A percentile compares a stretch with the other conserved stretches of the same genome.
Evolutionary conservation across 371 early-diverging fungal genomes (phyloP).

Genomic region (Zopfochytrium polystomum): DNA sequence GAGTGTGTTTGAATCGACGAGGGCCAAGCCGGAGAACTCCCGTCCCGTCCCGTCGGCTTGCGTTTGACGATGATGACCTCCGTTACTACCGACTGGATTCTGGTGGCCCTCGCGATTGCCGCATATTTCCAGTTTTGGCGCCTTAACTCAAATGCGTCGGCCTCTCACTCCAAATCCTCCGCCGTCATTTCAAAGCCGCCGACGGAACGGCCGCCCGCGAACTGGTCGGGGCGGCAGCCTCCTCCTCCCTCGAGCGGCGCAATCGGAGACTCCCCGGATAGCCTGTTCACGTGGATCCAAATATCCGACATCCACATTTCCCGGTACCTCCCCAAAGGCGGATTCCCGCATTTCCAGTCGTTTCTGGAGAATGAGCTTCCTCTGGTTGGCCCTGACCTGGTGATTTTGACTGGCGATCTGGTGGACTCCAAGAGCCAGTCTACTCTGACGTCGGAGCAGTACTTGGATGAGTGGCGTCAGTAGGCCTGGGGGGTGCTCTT

Average conservation of each 20-base stretch:
- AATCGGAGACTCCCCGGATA: background rate
- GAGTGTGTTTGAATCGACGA: too few species aligned
- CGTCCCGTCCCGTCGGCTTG: too few species aligned
- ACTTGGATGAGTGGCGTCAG: constrained; percentile 72
- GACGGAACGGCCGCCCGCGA: background rate
- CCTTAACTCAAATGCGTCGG: background rate
- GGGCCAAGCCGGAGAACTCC: too few species aligned
- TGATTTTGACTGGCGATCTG: constrained; percentile 61
- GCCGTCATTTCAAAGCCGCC: background rate
- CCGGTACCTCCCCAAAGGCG: constrained; percentile 60
- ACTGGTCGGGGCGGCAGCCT: too few species aligned
- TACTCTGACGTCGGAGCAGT: constrained; percentile 67
- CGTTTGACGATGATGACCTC: too few species aligned
- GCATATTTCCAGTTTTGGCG: background rate
- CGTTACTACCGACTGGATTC: background rate
- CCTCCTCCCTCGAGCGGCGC: background rate
- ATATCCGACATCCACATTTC: constrained; percentile 85
- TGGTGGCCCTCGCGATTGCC: background rate
- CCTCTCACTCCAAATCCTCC: background rate
- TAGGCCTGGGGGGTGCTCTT: background rate
- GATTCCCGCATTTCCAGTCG: constrained; percentile 67
- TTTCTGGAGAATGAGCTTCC: constrained; percentile 59
- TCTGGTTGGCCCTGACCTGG: constrained; percentile 39
- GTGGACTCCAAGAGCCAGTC: constrained; percentile 81
- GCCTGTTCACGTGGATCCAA: constrained; percentile 39